phyloP scores from a whole-genome alignment of 2,329 filamentous ascomycete genomes.

The Ceratocystis harringtonii region DNA sequence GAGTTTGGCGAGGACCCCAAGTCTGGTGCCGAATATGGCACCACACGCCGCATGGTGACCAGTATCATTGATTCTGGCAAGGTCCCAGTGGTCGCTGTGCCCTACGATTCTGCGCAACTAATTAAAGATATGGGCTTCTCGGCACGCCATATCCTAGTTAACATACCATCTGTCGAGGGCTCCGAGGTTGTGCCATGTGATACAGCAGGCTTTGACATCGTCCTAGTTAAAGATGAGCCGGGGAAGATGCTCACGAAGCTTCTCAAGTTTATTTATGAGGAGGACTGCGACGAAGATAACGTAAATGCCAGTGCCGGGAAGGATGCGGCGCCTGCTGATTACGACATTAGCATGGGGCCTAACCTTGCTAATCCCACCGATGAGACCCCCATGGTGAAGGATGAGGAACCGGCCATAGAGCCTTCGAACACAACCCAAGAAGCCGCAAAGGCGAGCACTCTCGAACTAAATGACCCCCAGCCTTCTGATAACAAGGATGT shows the following conservation, averaged over 20 bases:
- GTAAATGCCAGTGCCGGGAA: neutral
- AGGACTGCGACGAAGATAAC: neutral
- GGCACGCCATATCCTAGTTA: conserved; percentile 40
- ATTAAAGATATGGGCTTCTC: conserved; percentile 42
- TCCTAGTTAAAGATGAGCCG: conserved; percentile 22
- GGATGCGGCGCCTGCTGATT: neutral
- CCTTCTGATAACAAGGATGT: no score
- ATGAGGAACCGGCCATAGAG: neutral
- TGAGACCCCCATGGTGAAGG: neutral
- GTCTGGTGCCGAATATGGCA: conserved; percentile 36
- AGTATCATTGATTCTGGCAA: conserved; percentile 39
- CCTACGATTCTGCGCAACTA: conserved; percentile 27
- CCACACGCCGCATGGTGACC: conserved; percentile 38
- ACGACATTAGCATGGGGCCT: neutral
- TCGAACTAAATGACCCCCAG: no score
- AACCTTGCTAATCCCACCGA: neutral
- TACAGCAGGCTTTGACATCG: conserved; percentile 15
- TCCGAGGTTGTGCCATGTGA: neutral
- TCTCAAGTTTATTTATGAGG: conserved; percentile 22
- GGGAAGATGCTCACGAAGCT: conserved; percentile 21
- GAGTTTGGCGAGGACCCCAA: conserved; percentile 38
- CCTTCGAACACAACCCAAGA: neutral
- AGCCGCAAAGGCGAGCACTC: no score
- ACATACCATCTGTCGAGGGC: conserved; percentile 27
- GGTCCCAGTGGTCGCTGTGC: conserved; percentile 37